Percentiles rank a stretch among this genome's conserved stretches.
Evolutionary conservation across 106 monocot species (phyloP).

Genomic region (Dendrobium nobile): DNA sequence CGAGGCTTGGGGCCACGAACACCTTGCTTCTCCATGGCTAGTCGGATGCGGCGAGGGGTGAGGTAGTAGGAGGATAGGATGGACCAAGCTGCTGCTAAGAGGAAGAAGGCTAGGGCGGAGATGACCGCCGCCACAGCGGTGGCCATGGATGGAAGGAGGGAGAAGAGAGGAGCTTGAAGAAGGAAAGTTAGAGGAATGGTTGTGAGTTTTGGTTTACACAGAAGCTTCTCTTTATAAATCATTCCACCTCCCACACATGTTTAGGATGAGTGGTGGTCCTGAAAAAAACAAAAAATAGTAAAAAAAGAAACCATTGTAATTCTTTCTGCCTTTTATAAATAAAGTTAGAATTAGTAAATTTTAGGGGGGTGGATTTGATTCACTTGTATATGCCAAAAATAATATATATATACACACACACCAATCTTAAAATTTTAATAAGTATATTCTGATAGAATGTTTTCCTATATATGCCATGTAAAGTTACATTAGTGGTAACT

Average conservation of each 20-base stretch:
- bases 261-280: not conserved
- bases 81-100: slow-evolving; percentile 38
- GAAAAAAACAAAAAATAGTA: not conserved
- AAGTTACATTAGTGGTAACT: too few species aligned
- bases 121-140: not conserved
- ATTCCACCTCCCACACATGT: not conserved
- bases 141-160: not conserved
- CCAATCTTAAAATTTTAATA: too few species aligned
- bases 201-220: not conserved
- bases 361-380: not conserved
- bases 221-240: not conserved
- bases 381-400: not conserved
- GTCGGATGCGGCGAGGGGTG: slow-evolving; percentile 44
- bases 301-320: not conserved
- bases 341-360: not conserved
- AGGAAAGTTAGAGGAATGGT: not conserved
- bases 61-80: slow-evolving; percentile 58
- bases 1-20: slow-evolving; percentile 49
- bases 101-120: slow-evolving; percentile 5
- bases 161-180: not conserved
- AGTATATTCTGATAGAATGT: too few species aligned
- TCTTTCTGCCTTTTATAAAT: not conserved
- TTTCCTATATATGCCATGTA: too few species aligned
- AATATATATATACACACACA: too few species aligned
- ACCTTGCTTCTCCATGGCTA: slow-evolving; percentile 58